These are phyloP conservation scores for Aureococcus anophagefferens DNA, from an alignment of 108 stramenopile species.

Conservation along the genomic window DNA sequence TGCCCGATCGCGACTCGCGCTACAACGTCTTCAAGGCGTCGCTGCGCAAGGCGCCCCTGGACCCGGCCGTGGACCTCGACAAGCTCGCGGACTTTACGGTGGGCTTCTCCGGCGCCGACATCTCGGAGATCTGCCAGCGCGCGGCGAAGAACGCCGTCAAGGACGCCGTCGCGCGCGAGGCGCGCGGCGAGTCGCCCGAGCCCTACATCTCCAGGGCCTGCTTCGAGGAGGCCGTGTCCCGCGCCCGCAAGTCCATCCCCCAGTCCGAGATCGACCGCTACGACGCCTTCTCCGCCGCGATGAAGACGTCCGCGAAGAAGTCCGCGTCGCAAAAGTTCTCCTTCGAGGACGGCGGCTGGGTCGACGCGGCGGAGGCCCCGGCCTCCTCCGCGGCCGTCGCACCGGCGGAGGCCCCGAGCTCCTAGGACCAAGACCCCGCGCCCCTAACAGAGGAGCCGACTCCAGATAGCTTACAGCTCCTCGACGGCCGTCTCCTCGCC, in stretches of 20 bases:
- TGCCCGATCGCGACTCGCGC: conserved; percentile 80
- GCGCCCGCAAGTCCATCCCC: conserved; percentile 72
- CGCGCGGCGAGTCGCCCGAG: conserved; percentile 66
- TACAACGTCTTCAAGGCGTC: conserved; percentile 90
- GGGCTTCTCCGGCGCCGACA: conserved; percentile 91
- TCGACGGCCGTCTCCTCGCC: too few species aligned
- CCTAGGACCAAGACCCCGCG: too few species aligned
- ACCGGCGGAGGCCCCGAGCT: too few species aligned
- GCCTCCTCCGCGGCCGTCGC: too few species aligned
- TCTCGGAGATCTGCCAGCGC: conserved; percentile 90
- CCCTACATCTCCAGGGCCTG: conserved; percentile 64
- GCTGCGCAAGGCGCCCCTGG: conserved; percentile 82
- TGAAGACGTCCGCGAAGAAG: conserved; percentile 34
- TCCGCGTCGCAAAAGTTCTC: background rate
- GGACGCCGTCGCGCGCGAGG: conserved; percentile 72
- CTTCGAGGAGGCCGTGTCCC: conserved; percentile 77
- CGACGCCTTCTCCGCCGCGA: conserved; percentile 70
- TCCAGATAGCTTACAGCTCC: too few species aligned
- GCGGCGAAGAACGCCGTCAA: conserved; percentile 90
- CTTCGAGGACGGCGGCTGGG: background rate
- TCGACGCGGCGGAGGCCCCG: too few species aligned
- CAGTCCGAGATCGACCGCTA: conserved; percentile 75
- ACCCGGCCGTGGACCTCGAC: conserved; percentile 60
- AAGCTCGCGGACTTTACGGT: conserved; percentile 73
- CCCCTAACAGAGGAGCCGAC: too few species aligned